Evolutionary conservation across 2,329 filamentous ascomycete species (phyloP).

Genomic region (Claviceps digitariae): DNA sequence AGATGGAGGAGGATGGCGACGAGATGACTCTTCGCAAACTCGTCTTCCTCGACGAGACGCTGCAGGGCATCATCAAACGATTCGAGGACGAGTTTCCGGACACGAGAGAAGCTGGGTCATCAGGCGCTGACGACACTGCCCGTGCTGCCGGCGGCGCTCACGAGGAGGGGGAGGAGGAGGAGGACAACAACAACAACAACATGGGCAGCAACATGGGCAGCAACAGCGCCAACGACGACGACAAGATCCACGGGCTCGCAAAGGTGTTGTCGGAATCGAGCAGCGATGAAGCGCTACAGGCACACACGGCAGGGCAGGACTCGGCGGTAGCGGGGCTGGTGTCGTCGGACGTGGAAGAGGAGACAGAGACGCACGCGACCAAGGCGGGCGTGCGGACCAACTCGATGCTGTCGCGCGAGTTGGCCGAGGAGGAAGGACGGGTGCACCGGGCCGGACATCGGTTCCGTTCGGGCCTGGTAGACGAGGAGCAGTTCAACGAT

Average conservation of each 20-base stretch:
- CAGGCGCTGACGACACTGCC: background rate
- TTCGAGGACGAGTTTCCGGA: conserved; percentile 97
- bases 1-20: conserved; percentile 52
- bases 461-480: conserved; percentile 40
- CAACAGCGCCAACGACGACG: background rate
- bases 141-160: too few species aligned
- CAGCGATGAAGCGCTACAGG: conserved; percentile 11
- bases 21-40: conserved; percentile 71
- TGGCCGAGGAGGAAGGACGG: conserved; percentile 44
- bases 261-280: conserved; percentile 3
- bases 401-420: conserved; percentile 38
- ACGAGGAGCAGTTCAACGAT: conserved; percentile 37
- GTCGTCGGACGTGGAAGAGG: conserved; percentile 32
- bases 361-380: conserved; percentile 28
- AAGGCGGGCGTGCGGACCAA: conserved; percentile 34
- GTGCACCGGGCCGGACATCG: conserved; percentile 41
- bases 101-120: conserved; percentile 38
- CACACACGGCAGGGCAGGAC: conserved; percentile 20
- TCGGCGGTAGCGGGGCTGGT: conserved; percentile 7
- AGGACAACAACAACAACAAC: background rate
- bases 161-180: too few species aligned
- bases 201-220: background rate
- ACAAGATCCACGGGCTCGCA: background rate
- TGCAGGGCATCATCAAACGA: conserved; percentile 82
- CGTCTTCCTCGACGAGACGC: conserved; percentile 74